Evolutionary conservation across 2,329 filamentous ascomycete genomes (phyloP).

Genomic region (Ascocoryne sarcoides): DNA sequence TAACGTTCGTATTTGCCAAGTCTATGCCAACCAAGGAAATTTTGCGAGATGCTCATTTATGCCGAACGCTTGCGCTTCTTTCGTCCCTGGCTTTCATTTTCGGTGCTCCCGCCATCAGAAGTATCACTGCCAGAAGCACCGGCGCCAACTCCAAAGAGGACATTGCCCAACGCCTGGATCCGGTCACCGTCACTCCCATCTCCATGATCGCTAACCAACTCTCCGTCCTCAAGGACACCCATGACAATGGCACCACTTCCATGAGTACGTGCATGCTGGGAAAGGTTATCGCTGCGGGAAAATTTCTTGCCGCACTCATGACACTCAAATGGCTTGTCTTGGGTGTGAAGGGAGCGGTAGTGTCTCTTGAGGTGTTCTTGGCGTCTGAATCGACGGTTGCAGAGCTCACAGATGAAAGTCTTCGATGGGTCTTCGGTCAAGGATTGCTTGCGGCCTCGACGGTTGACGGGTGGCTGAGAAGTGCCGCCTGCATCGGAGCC

Average conservation of each 20-base stretch:
- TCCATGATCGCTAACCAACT: conserved; percentile 39
- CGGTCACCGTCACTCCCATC: conserved; percentile 46
- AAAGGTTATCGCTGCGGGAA: conserved; percentile 93
- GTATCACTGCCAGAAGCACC: conserved; percentile 59
- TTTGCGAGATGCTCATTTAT: conserved; percentile 26
- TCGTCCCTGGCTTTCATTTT: conserved; percentile 41
- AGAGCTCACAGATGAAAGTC: conserved; percentile 94
- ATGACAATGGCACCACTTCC: conserved; percentile 84
- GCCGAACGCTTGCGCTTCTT: conserved; percentile 75
- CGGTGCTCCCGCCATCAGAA: conserved; percentile 42
- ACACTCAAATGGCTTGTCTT: conserved; percentile 98
- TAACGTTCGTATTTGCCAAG: conserved; percentile 23
- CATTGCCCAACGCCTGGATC: conserved; percentile 60
- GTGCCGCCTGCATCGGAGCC: conserved; percentile 29
- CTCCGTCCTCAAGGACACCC: conserved; percentile 70
- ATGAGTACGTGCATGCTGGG: conserved; percentile 91
- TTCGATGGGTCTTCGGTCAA: conserved; percentile 96
- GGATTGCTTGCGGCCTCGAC: conserved; percentile 96
- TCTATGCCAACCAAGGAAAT: conserved; percentile 1
- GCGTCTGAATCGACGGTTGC: conserved; percentile 92
- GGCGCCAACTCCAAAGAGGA: conserved; percentile 73
- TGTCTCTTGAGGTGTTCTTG: conserved; percentile 98
- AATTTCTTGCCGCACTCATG: conserved; percentile 98
- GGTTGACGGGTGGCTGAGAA: conserved; percentile 56
- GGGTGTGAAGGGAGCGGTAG: conserved; percentile 95